Base-by-base conservation (phyloP, 495 filamentous ascomycete species). In the Melanomma pulvis-pyrius region DNA sequence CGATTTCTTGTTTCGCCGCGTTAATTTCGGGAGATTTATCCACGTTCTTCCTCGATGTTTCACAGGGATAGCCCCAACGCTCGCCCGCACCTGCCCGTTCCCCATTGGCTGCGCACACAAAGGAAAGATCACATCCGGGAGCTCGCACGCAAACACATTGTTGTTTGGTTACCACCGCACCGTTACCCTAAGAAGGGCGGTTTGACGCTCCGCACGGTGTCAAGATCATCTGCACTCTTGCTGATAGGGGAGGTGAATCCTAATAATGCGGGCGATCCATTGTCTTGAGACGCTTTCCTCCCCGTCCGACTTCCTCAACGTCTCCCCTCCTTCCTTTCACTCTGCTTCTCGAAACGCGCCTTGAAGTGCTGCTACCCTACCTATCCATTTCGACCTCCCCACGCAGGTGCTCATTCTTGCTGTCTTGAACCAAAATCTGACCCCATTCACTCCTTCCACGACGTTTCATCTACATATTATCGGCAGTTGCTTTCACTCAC, bases 281-380 rank as follows among this genome's bases (percentile, higher is more conserved):
- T n/a, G n/a, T n/a, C n/a, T n/a, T n/a, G n/a, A n/a, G n/a, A n/a
- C 13, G 8, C 8, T n/a, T 44, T 15, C 39, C 39, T 15, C 13
- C 39, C 32, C 32, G 32, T 36, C 32, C 32, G 6, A 6, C 13
- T 6, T 36, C 13, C 32, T 36, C 32, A 6, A 11, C 25, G 9
- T 47, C 29, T 39, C n/a, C n/a, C n/a, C n/a, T n/a, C n/a, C n/a
- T n/a, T n/a, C n/a, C n/a, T n/a, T n/a, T n/a, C n/a, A n/a, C n/a
- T n/a, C n/a, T n/a, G n/a, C n/a, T n/a, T 28, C 17, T 58, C 13
- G 19, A 25, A 53, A 63, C 51, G 63, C 68, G 63, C 68, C 58
- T 66, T 65, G 68, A 65, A 55, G 51, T 30, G 63, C 63, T 67
- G 63, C 61, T 55, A 32, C 26, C 51, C 34, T 32, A 21, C 54